phyloP scores from a whole-genome alignment of 2,329 filamentous ascomycete genomes.

The Aphanocladium album region DNA sequence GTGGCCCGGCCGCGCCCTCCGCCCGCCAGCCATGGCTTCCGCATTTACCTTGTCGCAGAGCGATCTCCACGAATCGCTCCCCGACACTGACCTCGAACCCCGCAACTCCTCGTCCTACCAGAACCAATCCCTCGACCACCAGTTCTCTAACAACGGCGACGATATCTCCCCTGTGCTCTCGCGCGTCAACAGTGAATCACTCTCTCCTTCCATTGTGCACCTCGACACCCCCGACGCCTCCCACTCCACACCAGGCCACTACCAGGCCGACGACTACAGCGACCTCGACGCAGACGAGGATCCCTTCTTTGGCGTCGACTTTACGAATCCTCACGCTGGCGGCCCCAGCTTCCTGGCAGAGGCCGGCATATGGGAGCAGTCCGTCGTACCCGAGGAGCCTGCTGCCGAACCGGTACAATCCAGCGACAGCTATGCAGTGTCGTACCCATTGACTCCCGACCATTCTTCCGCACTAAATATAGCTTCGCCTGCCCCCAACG shows the following conservation, averaged over 20 bases:
- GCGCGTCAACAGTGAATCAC: slow-evolving; percentile 27
- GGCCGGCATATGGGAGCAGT: slow-evolving; percentile 20
- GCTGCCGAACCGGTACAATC: slow-evolving; percentile 17
- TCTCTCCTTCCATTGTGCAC: slow-evolving; percentile 26
- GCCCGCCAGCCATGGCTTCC: slow-evolving; percentile 37
- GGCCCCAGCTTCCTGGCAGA: slow-evolving; percentile 41
- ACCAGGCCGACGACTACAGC: slow-evolving; percentile 45
- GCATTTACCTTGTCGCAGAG: slow-evolving; percentile 37
- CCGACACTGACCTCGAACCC: slow-evolving; percentile 27
- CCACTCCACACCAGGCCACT: slow-evolving; percentile 41
- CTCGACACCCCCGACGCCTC: slow-evolving; percentile 47
- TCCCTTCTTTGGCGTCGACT: slow-evolving; percentile 47
- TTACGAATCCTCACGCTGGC: slow-evolving; percentile 36
- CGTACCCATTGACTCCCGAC: slow-evolving; percentile 47
- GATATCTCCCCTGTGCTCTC: slow-evolving; percentile 42
- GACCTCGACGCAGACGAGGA: slow-evolving; percentile 39
- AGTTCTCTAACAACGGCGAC: slow-evolving; percentile 25
- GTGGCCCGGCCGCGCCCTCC: slow-evolving; percentile 20
- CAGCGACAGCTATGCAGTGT: slow-evolving; percentile 19
- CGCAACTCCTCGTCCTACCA: slow-evolving; percentile 24
- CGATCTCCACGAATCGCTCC: slow-evolving; percentile 33
- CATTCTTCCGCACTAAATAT: slow-evolving; percentile 45
- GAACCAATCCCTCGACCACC: slow-evolving; percentile 10
- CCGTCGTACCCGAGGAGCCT: slow-evolving; percentile 14
- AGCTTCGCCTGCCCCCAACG: slow-evolving; percentile 32